Base-by-base conservation (phyloP, 2,329 filamentous ascomycete genomes). In the Aspergillus arachidicola region DNA sequence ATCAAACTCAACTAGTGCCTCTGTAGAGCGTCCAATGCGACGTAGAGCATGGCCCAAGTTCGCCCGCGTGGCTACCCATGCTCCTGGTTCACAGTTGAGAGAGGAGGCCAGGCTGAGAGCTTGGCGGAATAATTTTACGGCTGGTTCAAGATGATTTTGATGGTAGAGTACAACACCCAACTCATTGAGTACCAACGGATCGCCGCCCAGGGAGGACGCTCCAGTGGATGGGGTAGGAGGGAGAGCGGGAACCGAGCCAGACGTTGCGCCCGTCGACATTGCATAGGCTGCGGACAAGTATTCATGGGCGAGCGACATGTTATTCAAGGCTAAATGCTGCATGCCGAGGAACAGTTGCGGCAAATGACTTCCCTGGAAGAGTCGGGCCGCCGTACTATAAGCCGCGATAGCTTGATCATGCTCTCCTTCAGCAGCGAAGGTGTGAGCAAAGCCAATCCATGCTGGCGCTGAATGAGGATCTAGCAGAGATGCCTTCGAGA, bases 381-480 rank as follows among this genome's bases (percentile, higher is more conserved):
- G 82, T 45, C 95, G 87, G 2, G 94, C 94, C 0, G 95, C 95
- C 0, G 95, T 99, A 34, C 92, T 96, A 80, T 99, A 99, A 0
- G 96, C 95, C 10, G 94, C 96, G 66, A 99, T 97, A 55, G 95
- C 95, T 80, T 99, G 95, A 76, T 99, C 95, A 77, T 98, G 94
- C 78, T 99, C 95, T 58, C 95, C 95, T 77, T 99, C 95, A 12
- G 93, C 94, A 1, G 95, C 95, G 76, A 99, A 99, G 0, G 95
- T 99, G 77, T 99, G 96, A 1, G 95, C 95, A 74, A 99, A 99
- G 1, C 96, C 95, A 68, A 99, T 98, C 95, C 95, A 99, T 3
- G 95, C 95, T 1, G 95, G 92, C 0, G 94, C 94, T 72, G 97
- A 99, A 80, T 98, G 94, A 7, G 94, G 92, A 74, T 99, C 94